Percentiles rank a stretch among this genome's conserved stretches.
Evolutionary conservation across 2,329 filamentous ascomycete species (phyloP).

Genomic region (Rhinocladiella similis): DNA sequence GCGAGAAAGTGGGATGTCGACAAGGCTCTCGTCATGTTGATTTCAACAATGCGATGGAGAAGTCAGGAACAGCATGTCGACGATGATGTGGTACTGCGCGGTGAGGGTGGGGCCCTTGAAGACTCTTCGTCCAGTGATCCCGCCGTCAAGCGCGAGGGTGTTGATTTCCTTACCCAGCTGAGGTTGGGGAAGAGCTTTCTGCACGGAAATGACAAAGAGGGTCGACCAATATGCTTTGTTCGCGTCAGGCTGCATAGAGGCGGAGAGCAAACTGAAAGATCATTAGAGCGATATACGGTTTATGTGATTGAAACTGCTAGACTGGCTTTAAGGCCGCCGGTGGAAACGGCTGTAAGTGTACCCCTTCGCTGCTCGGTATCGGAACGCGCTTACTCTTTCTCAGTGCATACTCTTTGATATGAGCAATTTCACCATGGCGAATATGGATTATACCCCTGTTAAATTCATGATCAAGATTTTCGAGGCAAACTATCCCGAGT

Average conservation of each 20-base stretch:
- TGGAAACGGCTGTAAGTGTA: conserved; percentile 83
- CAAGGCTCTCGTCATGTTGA: conserved; percentile 88
- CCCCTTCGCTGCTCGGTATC: neutral
- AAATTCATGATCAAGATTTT: conserved; percentile 99
- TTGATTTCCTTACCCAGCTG: conserved; percentile 80
- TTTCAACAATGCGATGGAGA: conserved; percentile 93
- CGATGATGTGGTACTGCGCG: conserved; percentile 77
- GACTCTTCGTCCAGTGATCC: conserved; percentile 61
- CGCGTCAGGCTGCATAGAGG: conserved; percentile 78
- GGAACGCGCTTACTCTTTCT: conserved; percentile 1
- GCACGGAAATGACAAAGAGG: conserved; percentile 81
- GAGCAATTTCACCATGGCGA: conserved; percentile 88
- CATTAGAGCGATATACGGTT: conserved; percentile 85
- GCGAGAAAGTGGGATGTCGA: conserved; percentile 97
- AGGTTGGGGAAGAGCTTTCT: conserved; percentile 91
- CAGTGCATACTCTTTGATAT: conserved; percentile 94
- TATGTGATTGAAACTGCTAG: conserved; percentile 94
- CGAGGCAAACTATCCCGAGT: conserved; percentile 97
- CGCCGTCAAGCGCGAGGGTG: conserved; percentile 64
- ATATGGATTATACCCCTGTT: conserved; percentile 97
- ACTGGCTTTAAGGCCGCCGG: conserved; percentile 72
- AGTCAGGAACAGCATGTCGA: conserved; percentile 82
- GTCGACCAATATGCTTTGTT: conserved; percentile 83
- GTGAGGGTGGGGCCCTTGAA: conserved; percentile 67
- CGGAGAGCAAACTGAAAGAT: conserved; percentile 78